Percentiles rank a stretch among this genome's conserved stretches.
Conservation (phyloP, 1,284 basidiomycete species). For the Ustilago sp. region DNA sequence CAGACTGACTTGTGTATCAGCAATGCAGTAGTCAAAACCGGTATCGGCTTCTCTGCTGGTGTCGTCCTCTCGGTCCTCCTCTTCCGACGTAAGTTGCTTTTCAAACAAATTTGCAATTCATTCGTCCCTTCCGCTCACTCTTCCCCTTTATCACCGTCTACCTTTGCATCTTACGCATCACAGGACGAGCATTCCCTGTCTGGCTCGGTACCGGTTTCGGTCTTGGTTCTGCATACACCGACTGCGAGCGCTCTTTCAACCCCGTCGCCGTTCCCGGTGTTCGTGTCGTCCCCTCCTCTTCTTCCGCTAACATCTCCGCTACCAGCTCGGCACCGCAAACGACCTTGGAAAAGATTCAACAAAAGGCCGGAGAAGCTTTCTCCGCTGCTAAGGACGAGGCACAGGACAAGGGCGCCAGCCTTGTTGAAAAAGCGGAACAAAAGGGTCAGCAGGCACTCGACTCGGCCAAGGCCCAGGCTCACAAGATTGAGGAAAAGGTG, state of each 20-base stretch:
- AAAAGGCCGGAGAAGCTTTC: constrained; percentile 64
- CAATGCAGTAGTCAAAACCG: constrained; percentile 76
- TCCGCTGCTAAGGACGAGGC: constrained; percentile 56
- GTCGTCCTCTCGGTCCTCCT: constrained; percentile 93
- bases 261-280: constrained; percentile 91
- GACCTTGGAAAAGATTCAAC: constrained; percentile 60
- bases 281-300: constrained; percentile 75
- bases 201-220: constrained; percentile 92
- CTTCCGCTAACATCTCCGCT: constrained; percentile 67
- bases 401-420: constrained; percentile 40
- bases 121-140: constrained; percentile 12
- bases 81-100: constrained; percentile 84
- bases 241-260: constrained; percentile 97
- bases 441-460: constrained; percentile 57
- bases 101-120: not conserved
- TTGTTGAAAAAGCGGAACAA: constrained; percentile 41
- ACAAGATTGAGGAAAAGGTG: constrained; percentile 61
- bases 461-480: constrained; percentile 54
- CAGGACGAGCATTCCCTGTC: constrained; percentile 97
- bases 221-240: constrained; percentile 83
- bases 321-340: constrained; percentile 46
- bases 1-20: constrained; percentile 70
- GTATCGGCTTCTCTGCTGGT: constrained; percentile 92
- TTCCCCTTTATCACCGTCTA: constrained; percentile 25
- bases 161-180: constrained; percentile 19